A percentile compares a stretch with the other conserved stretches of the same genome.
Evolutionary conservation across 441 rosid genomes (phyloP).

Genomic region (Adansonia gregorii): DNA sequence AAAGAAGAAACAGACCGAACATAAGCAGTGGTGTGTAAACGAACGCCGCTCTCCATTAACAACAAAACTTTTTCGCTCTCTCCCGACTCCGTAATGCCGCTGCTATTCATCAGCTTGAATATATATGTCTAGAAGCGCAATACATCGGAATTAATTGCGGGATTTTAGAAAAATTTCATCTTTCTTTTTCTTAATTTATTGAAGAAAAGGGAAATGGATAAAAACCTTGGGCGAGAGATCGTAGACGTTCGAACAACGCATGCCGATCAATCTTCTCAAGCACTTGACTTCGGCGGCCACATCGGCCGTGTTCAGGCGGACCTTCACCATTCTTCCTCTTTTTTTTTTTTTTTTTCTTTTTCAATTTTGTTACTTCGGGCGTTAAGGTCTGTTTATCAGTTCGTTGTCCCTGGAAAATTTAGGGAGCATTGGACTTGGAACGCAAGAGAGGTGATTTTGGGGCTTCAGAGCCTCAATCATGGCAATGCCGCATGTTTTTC

Average conservation of each 20-base stretch:
- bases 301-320: conserved; percentile 93
- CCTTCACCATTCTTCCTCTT: conserved; percentile 66
- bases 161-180: background rate
- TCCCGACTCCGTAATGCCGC: conserved; percentile 92
- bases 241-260: conserved; percentile 97
- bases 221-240: conserved; percentile 92
- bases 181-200: no score
- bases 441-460: no score
- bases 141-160: background rate
- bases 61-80: conserved; percentile 93
- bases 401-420: no score
- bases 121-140: conserved; percentile 62
- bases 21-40: conserved; percentile 89
- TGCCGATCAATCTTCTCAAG: conserved; percentile 81
- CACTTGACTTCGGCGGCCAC: conserved; percentile 99
- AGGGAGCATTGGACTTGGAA: no score
- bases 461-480: no score
- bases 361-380: no score
- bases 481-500: no score
- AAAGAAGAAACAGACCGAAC: conserved; percentile 48
- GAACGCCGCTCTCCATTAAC: conserved; percentile 94
- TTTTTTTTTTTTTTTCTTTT: background rate
- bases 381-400: no score
- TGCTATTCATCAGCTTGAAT: conserved; percentile 96
- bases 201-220: background rate